These are phyloP conservation scores for Phytophthora megakarya DNA, from an alignment of 352 stramenopile species.

Conservation along the genomic window DNA sequence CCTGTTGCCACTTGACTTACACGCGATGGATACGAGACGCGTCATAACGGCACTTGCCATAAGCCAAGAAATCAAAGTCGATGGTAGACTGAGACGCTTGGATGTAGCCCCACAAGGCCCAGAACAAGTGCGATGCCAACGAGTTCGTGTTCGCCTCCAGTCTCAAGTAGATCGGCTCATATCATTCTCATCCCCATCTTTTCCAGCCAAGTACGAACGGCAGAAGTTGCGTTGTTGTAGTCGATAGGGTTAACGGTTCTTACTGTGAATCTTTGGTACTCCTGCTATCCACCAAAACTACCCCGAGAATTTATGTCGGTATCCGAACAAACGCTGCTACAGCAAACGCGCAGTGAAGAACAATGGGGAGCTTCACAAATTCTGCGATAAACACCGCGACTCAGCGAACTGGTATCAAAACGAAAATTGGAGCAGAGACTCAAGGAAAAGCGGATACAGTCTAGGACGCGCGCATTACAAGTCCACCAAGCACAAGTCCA, in stretches of 20 bases:
- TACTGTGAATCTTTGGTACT: too few relatives aligned
- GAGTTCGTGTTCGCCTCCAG: too few relatives aligned
- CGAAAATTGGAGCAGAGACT: constrained; percentile 56
- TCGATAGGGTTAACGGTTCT: too few relatives aligned
- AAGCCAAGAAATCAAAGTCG: constrained; percentile 93
- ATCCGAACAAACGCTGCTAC: constrained; percentile 71
- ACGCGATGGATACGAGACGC: too few relatives aligned
- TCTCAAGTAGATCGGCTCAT: too few relatives aligned
- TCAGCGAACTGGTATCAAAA: constrained; percentile 70
- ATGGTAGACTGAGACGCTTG: constrained; percentile 89
- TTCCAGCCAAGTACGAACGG: too few relatives aligned
- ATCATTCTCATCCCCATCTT: too few relatives aligned
- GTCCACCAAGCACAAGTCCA: constrained; percentile 24
- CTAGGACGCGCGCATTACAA: constrained; percentile 33
- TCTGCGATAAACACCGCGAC: constrained; percentile 64
- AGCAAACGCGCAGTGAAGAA: constrained; percentile 65
- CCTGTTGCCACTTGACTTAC: too few relatives aligned
- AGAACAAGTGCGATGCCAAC: constrained; percentile 40
- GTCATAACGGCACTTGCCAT: constrained; percentile 77
- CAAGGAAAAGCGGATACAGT: constrained; percentile 41
- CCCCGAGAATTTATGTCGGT: constrained; percentile 49
- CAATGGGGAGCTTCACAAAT: constrained; percentile 68
- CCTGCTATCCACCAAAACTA: constrained; percentile 25
- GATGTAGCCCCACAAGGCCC: constrained; percentile 91
- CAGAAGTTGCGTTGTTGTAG: too few relatives aligned